Conservation (phyloP, 2,329 filamentous ascomycete species). For the Hysterium pulicare region DNA sequence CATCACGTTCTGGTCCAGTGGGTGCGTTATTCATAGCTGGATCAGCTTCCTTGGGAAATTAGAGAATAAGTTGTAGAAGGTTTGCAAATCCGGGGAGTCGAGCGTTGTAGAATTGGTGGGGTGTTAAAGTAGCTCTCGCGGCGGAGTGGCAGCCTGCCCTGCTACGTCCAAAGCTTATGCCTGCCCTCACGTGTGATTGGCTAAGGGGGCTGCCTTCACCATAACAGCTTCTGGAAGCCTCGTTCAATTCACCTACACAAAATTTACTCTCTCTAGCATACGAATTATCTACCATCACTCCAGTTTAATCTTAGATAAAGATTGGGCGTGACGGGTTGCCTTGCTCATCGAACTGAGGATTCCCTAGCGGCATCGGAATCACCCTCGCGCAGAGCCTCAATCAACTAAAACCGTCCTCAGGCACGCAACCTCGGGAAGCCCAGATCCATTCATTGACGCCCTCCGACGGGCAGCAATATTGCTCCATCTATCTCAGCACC, state of each 20-base stretch:
- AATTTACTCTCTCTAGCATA: too few species aligned
- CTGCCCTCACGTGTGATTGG: too few species aligned
- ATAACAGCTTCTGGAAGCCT: too few species aligned
- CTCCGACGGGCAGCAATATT: slow-evolving; percentile 4
- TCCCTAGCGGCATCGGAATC: too few species aligned
- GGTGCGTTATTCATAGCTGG: slow-evolving; percentile 31
- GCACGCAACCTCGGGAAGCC: slow-evolving; percentile 12
- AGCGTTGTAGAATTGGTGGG: slow-evolving; percentile 6
- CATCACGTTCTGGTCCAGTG: slow-evolving; percentile 26
- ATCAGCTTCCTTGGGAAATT: not conserved
- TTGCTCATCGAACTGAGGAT: too few species aligned
- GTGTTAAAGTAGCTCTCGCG: slow-evolving; percentile 6
- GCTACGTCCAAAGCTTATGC: not conserved
- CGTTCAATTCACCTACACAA: too few species aligned
- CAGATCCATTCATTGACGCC: slow-evolving; percentile 8
- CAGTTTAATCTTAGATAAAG: too few species aligned
- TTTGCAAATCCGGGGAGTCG: slow-evolving; percentile 3
- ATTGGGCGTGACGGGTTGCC: too few species aligned
- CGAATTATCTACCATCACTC: too few species aligned
- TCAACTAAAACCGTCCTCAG: slow-evolving; percentile 3
- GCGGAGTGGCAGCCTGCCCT: not conserved
- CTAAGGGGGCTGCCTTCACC: too few species aligned
- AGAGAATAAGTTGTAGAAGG: slow-evolving; percentile 4
- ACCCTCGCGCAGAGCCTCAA: slow-evolving; percentile 14
- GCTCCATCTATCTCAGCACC: slow-evolving; percentile 1